Base-by-base conservation (phyloP, 208 protist species). In the Trypanosoma cruzi region DNA sequence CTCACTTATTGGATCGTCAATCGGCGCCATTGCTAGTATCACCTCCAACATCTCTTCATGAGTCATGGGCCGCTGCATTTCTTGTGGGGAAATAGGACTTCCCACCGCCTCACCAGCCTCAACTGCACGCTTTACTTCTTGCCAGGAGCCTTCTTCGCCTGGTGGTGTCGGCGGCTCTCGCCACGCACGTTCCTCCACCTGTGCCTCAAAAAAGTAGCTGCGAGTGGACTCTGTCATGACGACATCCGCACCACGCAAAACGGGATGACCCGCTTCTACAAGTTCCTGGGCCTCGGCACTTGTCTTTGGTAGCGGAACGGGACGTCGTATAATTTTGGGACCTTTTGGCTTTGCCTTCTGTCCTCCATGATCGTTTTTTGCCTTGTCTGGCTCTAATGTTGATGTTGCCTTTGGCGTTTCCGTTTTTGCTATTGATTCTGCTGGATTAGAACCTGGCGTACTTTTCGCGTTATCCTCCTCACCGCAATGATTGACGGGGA, bases 121-220 rank as follows among this genome's bases (percentile, higher is more conserved):
- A 52, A 94, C 70, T 7, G 88, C 88, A 13, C 73, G 72, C 67
- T 90, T 89, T 64, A 96, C 86, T 58, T 96, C 91, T n/a, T 80
- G 68, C 88, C 91, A 96, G 22, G 91, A 96, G 60, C 91, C 88
- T 34, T 79, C 56, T 77, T 96, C 91, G 13, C 85, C 91, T 13
- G 91, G 91, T 14, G 91, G 91, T 37, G 73, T 77, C 7, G 91
- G 91, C 55, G 91, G 91, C 80, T 96, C 91, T 22, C 88, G 86
- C 88, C 91, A 96, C 48, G 91, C 86, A 13, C 91, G 88, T 58
- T 94, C 88, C 67, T 93, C 81, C 40, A 96, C 88, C 64, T 94
- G 88, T n/a, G 71, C 75, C 68, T 92, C 84, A 48, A 96, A 71
- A 60, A 96, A 93, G 20, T 81, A 79, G 37, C 72, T 76, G 22